phyloP scores from a whole-genome alignment of 1,284 basidiomycete species.

The Ustilago bromivora region DNA sequence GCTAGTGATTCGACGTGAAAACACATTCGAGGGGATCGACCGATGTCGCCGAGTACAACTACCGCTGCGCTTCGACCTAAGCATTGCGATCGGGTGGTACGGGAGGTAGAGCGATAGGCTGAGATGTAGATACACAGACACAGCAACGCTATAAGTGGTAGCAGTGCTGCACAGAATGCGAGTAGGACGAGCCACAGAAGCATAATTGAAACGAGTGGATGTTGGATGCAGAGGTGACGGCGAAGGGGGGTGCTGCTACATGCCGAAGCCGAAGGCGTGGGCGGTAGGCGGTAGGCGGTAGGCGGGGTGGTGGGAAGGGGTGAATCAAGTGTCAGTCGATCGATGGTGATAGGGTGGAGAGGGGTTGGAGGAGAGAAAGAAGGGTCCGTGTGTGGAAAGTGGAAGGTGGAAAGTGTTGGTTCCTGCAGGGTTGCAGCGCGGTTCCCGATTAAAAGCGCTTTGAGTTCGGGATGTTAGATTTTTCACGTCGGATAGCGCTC shows the following conservation, averaged over 20 bases:
- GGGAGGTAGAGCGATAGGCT: slow-evolving; percentile 41
- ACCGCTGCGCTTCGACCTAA: slow-evolving; percentile 76
- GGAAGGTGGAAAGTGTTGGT: slow-evolving; percentile 18
- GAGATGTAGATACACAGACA: slow-evolving; percentile 57
- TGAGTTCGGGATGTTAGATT: not conserved
- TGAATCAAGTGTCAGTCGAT: not conserved
- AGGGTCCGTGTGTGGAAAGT: not conserved
- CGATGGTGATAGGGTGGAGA: not conserved
- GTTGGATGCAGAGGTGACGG: not conserved
- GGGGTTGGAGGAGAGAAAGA: not conserved
- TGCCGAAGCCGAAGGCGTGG: no score
- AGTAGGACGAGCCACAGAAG: slow-evolving; percentile 46
- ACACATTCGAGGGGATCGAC: slow-evolving; percentile 96
- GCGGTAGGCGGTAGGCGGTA: no score
- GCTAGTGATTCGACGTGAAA: slow-evolving; percentile 95
- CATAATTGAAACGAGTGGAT: slow-evolving; percentile 12
- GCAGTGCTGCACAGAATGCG: slow-evolving; percentile 32
- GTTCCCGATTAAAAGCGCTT: no score
- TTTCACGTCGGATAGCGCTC: not conserved
- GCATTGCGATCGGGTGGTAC: slow-evolving; percentile 11
- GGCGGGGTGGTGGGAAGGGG: no score
- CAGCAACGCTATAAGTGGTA: slow-evolving; percentile 39
- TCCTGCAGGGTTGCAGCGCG: not conserved
- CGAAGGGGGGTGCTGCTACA: no score
- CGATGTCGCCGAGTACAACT: slow-evolving; percentile 94